Conservation (phyloP, 345 rosid species). For the Aethionema arabicum region DNA sequence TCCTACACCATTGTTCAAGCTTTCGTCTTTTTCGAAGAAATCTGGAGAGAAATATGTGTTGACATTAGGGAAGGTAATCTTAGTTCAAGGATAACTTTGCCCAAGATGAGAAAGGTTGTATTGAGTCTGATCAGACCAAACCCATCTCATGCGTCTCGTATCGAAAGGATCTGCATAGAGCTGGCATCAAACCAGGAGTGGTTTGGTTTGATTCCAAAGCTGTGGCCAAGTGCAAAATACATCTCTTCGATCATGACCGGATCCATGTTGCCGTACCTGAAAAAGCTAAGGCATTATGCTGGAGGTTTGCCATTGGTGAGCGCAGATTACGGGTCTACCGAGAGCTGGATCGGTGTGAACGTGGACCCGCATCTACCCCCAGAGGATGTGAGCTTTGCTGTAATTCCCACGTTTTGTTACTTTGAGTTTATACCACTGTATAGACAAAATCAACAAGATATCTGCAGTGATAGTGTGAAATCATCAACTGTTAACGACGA, state of each 20-base stretch:
- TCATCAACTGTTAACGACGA: constrained; percentile 42
- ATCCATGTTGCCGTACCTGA: constrained; percentile 76
- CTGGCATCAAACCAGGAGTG: constrained; percentile 47
- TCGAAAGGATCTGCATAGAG: constrained; percentile 50
- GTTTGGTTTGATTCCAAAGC: constrained; percentile 54
- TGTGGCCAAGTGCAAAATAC: constrained; percentile 92
- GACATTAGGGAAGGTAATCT: constrained; percentile 64
- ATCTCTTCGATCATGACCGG: constrained; percentile 96
- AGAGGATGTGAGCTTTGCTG: constrained; percentile 75
- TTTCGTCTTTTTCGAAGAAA: constrained; percentile 64
- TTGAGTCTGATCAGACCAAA: constrained; percentile 53
- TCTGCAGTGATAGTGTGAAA: constrained; percentile 16
- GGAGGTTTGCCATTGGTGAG: constrained; percentile 71
- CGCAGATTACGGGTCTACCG: constrained; percentile 92
- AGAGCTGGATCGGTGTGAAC: constrained; percentile 96
- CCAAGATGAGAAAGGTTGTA: constrained; percentile 58
- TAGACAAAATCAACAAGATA: constrained; percentile 44
- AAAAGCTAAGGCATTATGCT: constrained; percentile 69
- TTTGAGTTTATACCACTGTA: constrained; percentile 87
- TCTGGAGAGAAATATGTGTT: constrained; percentile 65
- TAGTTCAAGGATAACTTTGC: constrained; percentile 52
- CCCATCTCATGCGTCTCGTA: constrained; percentile 51
- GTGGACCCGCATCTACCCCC: constrained; percentile 71
- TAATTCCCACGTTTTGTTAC: constrained; percentile 81
- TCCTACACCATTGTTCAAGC: constrained; percentile 86